Evolutionary conservation across 768 basidiomycete genomes (phyloP).

Genomic region (Boletus reticuloceps): DNA sequence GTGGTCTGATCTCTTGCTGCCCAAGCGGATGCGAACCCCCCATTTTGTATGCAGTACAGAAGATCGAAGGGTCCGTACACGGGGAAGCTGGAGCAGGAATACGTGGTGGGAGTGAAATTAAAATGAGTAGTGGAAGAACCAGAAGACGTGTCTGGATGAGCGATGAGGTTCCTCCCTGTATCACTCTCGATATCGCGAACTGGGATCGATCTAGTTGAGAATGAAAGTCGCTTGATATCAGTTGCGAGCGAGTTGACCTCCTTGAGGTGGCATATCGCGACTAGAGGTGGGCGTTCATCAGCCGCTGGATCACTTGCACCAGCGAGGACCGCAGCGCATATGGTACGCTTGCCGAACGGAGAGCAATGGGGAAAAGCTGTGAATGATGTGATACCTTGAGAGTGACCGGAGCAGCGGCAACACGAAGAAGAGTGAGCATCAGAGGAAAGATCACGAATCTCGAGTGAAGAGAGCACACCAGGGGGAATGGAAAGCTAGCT

Average conservation of each 20-base stretch:
- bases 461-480: neutral
- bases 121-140: neutral
- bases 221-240: neutral
- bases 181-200: neutral
- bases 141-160: neutral
- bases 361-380: too few species aligned
- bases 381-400: slow-evolving; percentile 2
- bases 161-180: neutral
- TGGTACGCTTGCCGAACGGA: too few species aligned
- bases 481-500: neutral
- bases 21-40: slow-evolving; percentile 20
- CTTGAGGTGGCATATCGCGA: neutral
- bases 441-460: neutral
- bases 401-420: slow-evolving; percentile 1
- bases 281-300: neutral
- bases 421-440: slow-evolving; percentile 14
- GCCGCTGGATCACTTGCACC: too few species aligned
- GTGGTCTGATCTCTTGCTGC: slow-evolving; percentile 24
- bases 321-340: too few species aligned
- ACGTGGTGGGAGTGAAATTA: neutral
- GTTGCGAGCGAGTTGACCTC: neutral
- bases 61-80: slow-evolving; percentile 27
- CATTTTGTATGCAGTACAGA: slow-evolving; percentile 13
- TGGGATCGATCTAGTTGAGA: neutral
- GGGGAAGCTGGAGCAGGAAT: slow-evolving; percentile 15